Evolutionary conservation across 495 filamentous ascomycete species (phyloP).

Genomic region (Penicillium silybi): DNA sequence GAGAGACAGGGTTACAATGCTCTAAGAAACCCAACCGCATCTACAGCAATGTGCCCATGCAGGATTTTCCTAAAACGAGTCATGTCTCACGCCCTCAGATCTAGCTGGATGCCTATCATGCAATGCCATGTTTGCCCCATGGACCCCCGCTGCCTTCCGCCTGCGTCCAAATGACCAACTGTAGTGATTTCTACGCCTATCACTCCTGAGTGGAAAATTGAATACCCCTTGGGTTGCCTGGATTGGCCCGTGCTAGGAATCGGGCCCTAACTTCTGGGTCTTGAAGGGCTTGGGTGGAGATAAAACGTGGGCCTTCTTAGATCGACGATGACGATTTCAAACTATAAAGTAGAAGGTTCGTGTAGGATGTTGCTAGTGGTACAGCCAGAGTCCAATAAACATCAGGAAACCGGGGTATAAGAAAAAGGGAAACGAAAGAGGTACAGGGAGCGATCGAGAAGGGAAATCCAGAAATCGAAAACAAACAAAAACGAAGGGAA

Average conservation of each 20-base stretch:
- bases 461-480: conserved; percentile 3
- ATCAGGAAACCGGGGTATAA: conserved; percentile 36
- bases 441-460: conserved; percentile 14
- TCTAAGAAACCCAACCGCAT: no score
- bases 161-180: background rate
- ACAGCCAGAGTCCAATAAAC: conserved; percentile 37
- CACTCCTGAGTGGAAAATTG: background rate
- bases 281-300: background rate
- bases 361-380: conserved; percentile 25
- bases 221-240: background rate
- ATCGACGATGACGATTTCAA: conserved; percentile 12
- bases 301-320: background rate
- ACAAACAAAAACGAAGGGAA: conserved; percentile 19
- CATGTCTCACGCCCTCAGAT: conserved; percentile 9
- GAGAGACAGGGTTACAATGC: background rate
- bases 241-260: background rate
- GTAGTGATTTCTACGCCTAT: background rate
- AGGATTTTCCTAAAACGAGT: conserved; percentile 5
- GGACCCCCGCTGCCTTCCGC: conserved; percentile 1
- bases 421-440: conserved; percentile 17
- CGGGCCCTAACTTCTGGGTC: background rate
- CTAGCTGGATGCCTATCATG: conserved; percentile 6
- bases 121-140: conserved; percentile 9
- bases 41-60: conserved; percentile 1
- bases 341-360: conserved; percentile 18